A percentile compares a stretch with the other conserved stretches of the same genome.
Evolutionary conservation across 1,284 basidiomycete species (phyloP).

Genomic region (Fomitopsis palustris): DNA sequence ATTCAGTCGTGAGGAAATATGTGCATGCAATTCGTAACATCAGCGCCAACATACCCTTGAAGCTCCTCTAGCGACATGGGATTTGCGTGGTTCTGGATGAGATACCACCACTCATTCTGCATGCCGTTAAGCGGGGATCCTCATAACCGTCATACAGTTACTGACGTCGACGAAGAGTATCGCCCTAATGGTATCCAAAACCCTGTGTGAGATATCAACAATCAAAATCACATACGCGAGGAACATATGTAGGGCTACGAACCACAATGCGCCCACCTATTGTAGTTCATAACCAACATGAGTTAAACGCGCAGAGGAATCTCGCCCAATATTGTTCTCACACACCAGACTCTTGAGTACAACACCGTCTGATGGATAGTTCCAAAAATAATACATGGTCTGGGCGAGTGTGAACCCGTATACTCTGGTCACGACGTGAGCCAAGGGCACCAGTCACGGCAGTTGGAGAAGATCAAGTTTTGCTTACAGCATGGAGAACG

Average conservation of each 20-base stretch:
- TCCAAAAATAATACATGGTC: constrained; percentile 3
- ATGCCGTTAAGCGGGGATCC: no score
- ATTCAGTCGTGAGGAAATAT: no score
- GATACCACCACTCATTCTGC: constrained; percentile 4
- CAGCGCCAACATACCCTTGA: not conserved
- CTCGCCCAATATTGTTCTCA: not conserved
- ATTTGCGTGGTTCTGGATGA: not conserved
- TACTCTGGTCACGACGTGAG: not conserved
- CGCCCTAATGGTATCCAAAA: not conserved
- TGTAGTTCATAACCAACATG: not conserved
- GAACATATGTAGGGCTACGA: not conserved
- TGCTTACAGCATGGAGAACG: not conserved
- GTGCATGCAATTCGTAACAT: no score
- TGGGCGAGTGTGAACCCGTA: constrained; percentile 4
- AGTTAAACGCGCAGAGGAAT: not conserved
- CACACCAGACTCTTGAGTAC: not conserved
- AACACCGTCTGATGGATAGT: not conserved
- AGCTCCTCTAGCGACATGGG: not conserved
- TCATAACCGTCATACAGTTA: not conserved
- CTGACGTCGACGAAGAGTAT: not conserved
- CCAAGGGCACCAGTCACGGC: not conserved
- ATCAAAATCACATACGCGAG: not conserved
- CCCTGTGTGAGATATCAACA: not conserved
- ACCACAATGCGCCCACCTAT: not conserved
- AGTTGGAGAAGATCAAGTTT: not conserved